phyloP scores from a whole-genome alignment of 345 rosid genomes.

The Sonneratia alba region DNA sequence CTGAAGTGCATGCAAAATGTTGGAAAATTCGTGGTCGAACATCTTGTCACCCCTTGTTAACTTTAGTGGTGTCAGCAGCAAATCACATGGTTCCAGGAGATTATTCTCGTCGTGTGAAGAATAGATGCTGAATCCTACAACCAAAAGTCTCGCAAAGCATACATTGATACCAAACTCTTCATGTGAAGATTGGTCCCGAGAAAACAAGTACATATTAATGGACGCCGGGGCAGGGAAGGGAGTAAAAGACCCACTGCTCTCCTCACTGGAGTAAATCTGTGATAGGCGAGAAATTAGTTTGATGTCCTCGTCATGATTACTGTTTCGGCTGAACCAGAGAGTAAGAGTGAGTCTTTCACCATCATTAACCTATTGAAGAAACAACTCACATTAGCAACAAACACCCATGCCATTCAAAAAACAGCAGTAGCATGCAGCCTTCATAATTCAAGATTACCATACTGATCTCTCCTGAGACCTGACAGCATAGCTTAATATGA shows the following conservation, averaged over 20 bases:
- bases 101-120: conserved; percentile 23
- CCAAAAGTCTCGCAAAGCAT: conserved; percentile 55
- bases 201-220: conserved; percentile 75
- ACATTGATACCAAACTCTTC: conserved; percentile 49
- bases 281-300: conserved; percentile 65
- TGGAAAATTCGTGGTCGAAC: conserved; percentile 33
- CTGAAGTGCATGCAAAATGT: conserved; percentile 78
- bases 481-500: not conserved
- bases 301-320: conserved; percentile 71
- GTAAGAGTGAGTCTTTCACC: conserved; percentile 93
- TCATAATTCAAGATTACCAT: not conserved
- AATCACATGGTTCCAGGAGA: conserved; percentile 26
- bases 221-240: conserved; percentile 56
- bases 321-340: conserved; percentile 78
- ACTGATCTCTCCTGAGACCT: not conserved
- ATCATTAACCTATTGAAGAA: conserved; percentile 36
- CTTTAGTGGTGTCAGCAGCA: conserved; percentile 40
- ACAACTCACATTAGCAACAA: not conserved
- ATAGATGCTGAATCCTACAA: conserved; percentile 48
- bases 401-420: not conserved
- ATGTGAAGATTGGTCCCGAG: conserved; percentile 26
- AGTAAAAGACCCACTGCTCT: conserved; percentile 9
- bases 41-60: conserved; percentile 46
- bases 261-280: conserved; percentile 13
- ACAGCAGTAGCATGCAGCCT: not conserved